These are phyloP conservation scores for Rhynchospora breviuscula DNA, from an alignment of 176 grass and related monocot genomes.

Conservation along the genomic window DNA sequence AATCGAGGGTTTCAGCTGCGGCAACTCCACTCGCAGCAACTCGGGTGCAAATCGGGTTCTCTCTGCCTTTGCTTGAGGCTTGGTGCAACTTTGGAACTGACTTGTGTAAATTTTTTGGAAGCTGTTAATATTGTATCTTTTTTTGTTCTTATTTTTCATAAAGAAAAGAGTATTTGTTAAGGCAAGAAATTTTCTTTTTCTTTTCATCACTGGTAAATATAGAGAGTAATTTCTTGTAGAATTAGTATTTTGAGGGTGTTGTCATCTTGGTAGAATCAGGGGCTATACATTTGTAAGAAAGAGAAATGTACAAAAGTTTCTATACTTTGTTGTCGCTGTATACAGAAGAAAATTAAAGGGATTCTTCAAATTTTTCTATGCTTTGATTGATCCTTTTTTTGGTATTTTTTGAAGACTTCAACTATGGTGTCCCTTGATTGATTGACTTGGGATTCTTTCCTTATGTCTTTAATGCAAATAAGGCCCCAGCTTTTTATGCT, in stretches of 20 bases:
- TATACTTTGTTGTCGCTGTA: constrained; percentile 9
- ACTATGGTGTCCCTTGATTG: background rate
- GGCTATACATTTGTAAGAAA: constrained; percentile 5
- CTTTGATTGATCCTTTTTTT: background rate
- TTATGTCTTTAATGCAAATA: background rate
- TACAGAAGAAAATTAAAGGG: constrained; percentile 10
- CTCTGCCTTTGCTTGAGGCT: constrained; percentile 46
- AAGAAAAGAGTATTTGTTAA: constrained; percentile 8
- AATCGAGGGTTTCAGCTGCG: constrained; percentile 67
- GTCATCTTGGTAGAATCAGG: constrained; percentile 9
- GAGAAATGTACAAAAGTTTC: constrained; percentile 13
- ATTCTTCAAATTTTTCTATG: background rate
- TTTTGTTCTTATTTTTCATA: background rate
- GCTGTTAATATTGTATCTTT: constrained; percentile 18
- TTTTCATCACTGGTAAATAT: constrained; percentile 16
- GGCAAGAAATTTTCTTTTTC: background rate
- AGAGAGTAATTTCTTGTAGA: constrained; percentile 16
- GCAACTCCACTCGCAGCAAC: constrained; percentile 34
- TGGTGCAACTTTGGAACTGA: background rate
- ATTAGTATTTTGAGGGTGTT: background rate
- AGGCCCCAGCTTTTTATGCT: background rate
- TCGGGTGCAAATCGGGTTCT: constrained; percentile 31
- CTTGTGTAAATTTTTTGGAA: constrained; percentile 21
- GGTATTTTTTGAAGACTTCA: background rate
- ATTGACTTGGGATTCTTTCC: background rate